Evolutionary conservation across 2,329 filamentous ascomycete genomes (phyloP).

Genomic region (Stachybotrys elegans): DNA sequence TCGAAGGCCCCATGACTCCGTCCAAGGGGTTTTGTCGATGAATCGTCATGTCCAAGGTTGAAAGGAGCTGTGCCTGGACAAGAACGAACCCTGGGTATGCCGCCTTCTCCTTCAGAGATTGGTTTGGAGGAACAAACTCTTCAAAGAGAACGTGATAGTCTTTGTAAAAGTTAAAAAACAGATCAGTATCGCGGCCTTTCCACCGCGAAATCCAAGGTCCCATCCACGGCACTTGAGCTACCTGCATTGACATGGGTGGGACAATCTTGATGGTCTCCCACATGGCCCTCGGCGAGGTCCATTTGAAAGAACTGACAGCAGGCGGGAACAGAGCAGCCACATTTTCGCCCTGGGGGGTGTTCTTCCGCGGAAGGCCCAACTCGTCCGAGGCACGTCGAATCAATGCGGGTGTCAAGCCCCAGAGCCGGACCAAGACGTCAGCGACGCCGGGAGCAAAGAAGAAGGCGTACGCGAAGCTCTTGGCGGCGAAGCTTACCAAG

Average conservation of each 20-base stretch:
- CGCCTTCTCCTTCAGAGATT: conserved; percentile 50
- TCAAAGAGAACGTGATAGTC: conserved; percentile 76
- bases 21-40: conserved; percentile 63
- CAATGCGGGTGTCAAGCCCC: conserved; percentile 64
- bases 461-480: conserved; percentile 87
- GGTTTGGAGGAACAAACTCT: conserved; percentile 59
- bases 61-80: conserved; percentile 76
- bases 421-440: conserved; percentile 76
- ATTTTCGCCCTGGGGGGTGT: conserved; percentile 54
- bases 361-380: conserved; percentile 57
- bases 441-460: conserved; percentile 86
- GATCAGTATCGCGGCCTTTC: conserved; percentile 80
- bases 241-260: conserved; percentile 59
- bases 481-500: conserved; percentile 80
- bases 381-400: conserved; percentile 69
- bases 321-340: conserved; percentile 68
- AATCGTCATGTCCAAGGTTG: conserved; percentile 76
- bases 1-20: conserved; percentile 33
- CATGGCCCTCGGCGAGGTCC: conserved; percentile 46
- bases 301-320: conserved; percentile 51
- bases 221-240: conserved; percentile 74
- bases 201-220: conserved; percentile 81
- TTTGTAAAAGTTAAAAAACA: conserved; percentile 90
- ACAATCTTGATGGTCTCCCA: conserved; percentile 59
- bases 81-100: conserved; percentile 73